These are phyloP conservation scores for Rhizopogon vesiculosus DNA, from an alignment of 768 basidiomycete genomes.

Conservation along the genomic window DNA sequence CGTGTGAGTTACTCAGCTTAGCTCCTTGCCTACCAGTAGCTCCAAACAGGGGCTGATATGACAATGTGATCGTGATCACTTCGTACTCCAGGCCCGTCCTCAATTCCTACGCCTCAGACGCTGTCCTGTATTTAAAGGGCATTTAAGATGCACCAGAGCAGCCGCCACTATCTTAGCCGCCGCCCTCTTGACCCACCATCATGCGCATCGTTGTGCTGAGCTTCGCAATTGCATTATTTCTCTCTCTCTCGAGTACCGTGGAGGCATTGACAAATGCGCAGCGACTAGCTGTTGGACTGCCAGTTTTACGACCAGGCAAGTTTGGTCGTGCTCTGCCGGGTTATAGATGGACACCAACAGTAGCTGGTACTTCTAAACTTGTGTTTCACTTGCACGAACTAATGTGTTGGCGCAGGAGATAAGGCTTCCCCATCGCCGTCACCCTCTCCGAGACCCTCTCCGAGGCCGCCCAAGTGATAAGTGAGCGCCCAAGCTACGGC, in stretches of 20 bases:
- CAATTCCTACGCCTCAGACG: neutral
- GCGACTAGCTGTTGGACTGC: constrained; percentile 42
- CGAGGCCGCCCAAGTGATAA: constrained; percentile 11
- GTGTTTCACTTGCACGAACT: neutral
- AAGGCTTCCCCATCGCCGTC: neutral
- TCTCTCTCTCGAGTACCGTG: constrained; percentile 14
- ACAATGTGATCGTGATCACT: neutral
- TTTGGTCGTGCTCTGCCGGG: constrained; percentile 30
- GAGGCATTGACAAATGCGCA: constrained; percentile 35
- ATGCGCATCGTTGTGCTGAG: constrained; percentile 6
- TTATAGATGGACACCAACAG: constrained; percentile 16
- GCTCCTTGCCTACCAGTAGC: too few relatives aligned
- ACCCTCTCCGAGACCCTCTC: constrained; percentile 4
- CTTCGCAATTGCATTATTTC: constrained; percentile 16
- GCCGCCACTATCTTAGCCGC: neutral
- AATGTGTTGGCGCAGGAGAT: neutral
- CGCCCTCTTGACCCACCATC: neutral
- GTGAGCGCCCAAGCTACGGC: constrained; percentile 13
- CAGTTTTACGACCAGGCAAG: constrained; percentile 27
- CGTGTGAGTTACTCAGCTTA: neutral
- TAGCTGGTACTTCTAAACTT: constrained; percentile 8
- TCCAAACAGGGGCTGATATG: neutral
- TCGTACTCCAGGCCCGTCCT: neutral
- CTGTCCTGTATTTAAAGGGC: neutral
- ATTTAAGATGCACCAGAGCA: neutral